Percentiles rank a stretch among this genome's conserved stretches.
These are phyloP conservation scores for Verticillium albo-atrum DNA, from an alignment of 2,329 filamentous ascomycete species.

Conservation along the genomic window DNA sequence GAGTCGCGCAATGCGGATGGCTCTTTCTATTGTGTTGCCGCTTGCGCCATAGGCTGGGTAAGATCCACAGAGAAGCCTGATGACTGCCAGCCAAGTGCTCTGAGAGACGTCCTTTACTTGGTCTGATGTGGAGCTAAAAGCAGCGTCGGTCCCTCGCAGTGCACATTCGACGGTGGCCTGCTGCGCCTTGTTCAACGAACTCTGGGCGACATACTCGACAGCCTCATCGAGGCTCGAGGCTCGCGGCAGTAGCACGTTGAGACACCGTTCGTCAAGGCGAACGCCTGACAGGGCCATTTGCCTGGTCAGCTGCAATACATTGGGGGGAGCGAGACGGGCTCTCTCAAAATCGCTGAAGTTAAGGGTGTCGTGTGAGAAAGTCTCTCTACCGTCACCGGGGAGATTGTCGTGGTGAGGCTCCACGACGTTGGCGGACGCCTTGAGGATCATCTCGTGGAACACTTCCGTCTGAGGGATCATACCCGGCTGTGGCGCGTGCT, in stretches of 20 bases:
- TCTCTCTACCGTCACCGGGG: constrained; percentile 22
- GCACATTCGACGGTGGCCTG: neutral
- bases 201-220: constrained; percentile 22
- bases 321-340: constrained; percentile 57
- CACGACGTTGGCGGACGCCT: constrained; percentile 37
- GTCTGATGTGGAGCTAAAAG: neutral
- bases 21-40: constrained; percentile 2
- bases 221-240: constrained; percentile 10
- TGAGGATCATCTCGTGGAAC: constrained; percentile 58
- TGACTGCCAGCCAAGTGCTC: constrained; percentile 24
- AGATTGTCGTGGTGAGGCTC: constrained; percentile 12
- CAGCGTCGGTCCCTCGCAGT: neutral
- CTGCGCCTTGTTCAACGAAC: constrained; percentile 2
- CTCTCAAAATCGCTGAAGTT: constrained; percentile 63
- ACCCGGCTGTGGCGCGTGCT: constrained; percentile 26
- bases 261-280: constrained; percentile 13
- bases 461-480: constrained; percentile 35
- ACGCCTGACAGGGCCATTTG: constrained; percentile 50
- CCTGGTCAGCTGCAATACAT: constrained; percentile 44
- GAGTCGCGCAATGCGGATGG: constrained; percentile 2
- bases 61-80: constrained; percentile 5
- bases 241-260: constrained; percentile 7
- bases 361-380: constrained; percentile 26
- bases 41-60: constrained; percentile 5
- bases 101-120: constrained; percentile 2